phyloP scores from a whole-genome alignment of 2,329 filamentous ascomycete species.

The Ophiostoma ips region DNA sequence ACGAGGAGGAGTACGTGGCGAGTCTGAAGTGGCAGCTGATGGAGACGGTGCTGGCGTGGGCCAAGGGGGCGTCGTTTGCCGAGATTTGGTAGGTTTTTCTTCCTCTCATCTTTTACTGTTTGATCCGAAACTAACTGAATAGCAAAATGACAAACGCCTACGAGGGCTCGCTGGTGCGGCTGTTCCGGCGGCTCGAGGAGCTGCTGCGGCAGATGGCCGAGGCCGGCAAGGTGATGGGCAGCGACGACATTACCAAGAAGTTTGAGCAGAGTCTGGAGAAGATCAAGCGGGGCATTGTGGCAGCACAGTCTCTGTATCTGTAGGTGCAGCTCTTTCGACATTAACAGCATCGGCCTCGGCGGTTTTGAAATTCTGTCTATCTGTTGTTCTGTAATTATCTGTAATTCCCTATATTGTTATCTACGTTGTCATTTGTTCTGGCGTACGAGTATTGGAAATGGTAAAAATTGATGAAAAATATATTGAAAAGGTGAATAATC shows the following conservation, averaged over 20 bases:
- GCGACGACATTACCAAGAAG: conserved; percentile 80
- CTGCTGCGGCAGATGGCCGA: conserved; percentile 88
- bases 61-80: conserved; percentile 75
- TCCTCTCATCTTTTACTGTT: neutral
- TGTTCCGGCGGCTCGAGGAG: conserved; percentile 92
- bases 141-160: conserved; percentile 98
- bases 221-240: conserved; percentile 95
- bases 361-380: no score
- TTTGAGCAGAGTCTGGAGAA: conserved; percentile 78
- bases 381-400: no score
- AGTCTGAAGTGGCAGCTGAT: conserved; percentile 91
- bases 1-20: conserved; percentile 85
- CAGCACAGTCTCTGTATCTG: conserved; percentile 84
- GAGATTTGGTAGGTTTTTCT: conserved; percentile 71
- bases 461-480: no score
- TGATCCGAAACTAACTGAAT: conserved; percentile 7
- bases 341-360: no score
- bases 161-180: conserved; percentile 87
- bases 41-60: conserved; percentile 91
- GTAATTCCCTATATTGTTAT: no score
- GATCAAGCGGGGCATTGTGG: conserved; percentile 86
- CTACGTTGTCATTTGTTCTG: no score
- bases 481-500: no score
- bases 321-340: conserved; percentile 34
- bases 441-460: neutral